A percentile compares a stretch with the other conserved stretches of the same genome.
These are phyloP conservation scores for Coniochaeta sp. DNA, from an alignment of 2,329 filamentous ascomycete genomes.

Conservation along the genomic window DNA sequence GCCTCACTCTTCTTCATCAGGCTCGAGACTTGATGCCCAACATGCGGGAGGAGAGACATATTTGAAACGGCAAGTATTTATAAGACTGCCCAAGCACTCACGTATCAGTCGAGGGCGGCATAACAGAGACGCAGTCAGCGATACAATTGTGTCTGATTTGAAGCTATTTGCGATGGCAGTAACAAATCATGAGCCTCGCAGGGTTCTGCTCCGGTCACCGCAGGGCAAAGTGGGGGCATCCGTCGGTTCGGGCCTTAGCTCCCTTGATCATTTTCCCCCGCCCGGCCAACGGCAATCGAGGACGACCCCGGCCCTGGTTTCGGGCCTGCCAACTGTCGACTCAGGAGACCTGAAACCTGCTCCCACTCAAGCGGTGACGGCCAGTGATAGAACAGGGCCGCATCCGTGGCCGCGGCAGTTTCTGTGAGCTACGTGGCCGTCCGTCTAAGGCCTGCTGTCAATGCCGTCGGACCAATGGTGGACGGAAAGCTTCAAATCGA, in stretches of 20 bases:
- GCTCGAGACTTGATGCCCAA: not conserved
- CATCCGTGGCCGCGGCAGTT: slow-evolving; percentile 1
- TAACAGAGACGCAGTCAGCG: too few species aligned
- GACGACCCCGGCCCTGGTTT: slow-evolving; percentile 4
- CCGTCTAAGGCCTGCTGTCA: not conserved
- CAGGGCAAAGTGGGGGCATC: not conserved
- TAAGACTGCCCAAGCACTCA: too few species aligned
- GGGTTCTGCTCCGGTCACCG: not conserved
- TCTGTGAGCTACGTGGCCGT: not conserved
- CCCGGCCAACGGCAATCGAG: slow-evolving; percentile 10
- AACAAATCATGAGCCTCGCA: not conserved
- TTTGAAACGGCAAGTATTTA: too few species aligned
- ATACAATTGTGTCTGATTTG: not conserved
- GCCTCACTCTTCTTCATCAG: not conserved
- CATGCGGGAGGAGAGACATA: not conserved
- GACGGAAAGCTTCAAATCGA: not conserved
- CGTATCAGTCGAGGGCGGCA: too few species aligned
- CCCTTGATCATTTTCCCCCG: not conserved
- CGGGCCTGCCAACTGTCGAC: not conserved
- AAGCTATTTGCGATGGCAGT: not conserved
- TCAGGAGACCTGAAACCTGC: not conserved
- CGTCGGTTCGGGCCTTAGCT: not conserved
- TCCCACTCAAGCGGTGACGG: not conserved
- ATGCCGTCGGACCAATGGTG: not conserved
- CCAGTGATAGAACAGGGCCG: not conserved